A percentile compares a stretch with the other conserved stretches of the same genome.
Conservation (phyloP, 1,284 basidiomycete species). For the Phellopilus nigrolimitatus region DNA sequence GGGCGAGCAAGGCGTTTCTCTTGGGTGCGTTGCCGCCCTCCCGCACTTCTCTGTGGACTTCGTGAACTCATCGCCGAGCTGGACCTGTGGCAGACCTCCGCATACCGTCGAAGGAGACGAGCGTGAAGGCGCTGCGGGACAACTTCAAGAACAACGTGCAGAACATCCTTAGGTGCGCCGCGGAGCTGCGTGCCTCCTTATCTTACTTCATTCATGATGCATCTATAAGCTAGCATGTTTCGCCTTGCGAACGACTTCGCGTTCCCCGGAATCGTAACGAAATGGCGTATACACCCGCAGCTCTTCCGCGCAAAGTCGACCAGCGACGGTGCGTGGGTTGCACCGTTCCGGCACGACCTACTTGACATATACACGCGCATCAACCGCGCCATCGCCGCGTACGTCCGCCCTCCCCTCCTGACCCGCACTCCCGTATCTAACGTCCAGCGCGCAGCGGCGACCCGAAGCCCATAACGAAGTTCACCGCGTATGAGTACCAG, state of each 20-base stretch:
- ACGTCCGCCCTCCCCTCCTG: slow-evolving; percentile 24
- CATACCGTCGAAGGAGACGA: slow-evolving; percentile 11
- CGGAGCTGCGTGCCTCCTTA: not conserved
- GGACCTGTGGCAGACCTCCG: slow-evolving; percentile 6
- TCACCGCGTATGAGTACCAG: slow-evolving; percentile 30
- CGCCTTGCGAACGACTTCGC: slow-evolving; percentile 17
- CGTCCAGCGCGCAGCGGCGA: slow-evolving; percentile 35
- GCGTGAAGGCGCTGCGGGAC: slow-evolving; percentile 1
- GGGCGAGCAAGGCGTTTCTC: slow-evolving; percentile 9
- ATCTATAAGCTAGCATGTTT: slow-evolving; percentile 19
- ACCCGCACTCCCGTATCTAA: not conserved
- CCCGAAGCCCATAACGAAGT: slow-evolving; percentile 34
- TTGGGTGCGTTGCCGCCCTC: slow-evolving; percentile 13
- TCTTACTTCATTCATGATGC: not conserved
- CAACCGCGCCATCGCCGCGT: slow-evolving; percentile 55
- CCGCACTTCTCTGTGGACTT: not conserved
- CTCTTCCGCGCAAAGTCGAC: slow-evolving; percentile 33
- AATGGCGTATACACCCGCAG: slow-evolving; percentile 17
- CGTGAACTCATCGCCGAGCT: not conserved
- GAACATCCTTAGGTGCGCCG: slow-evolving; percentile 16
- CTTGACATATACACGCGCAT: slow-evolving; percentile 51
- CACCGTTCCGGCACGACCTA: slow-evolving; percentile 41
- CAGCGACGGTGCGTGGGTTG: slow-evolving; percentile 41
- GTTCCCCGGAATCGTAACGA: slow-evolving; percentile 14
- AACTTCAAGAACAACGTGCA: slow-evolving; percentile 11